phyloP scores from a whole-genome alignment of 768 basidiomycete genomes.

The Cystoderma amianthinum region DNA sequence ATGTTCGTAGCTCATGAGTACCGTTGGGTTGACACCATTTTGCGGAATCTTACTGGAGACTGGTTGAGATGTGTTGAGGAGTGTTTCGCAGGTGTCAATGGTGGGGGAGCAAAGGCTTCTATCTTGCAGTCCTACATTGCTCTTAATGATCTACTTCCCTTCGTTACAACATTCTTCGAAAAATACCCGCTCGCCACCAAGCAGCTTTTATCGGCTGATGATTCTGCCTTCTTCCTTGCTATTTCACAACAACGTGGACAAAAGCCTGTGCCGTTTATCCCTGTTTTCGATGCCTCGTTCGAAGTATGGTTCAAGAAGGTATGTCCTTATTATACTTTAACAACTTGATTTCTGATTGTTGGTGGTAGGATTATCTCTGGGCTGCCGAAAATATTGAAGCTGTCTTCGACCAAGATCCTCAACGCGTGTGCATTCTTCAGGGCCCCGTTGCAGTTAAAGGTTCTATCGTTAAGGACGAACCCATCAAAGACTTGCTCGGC shows the following conservation, averaged over 20 bases:
- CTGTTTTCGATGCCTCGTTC: conserved; percentile 86
- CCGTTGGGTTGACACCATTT: conserved; percentile 88
- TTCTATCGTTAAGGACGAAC: conserved; percentile 84
- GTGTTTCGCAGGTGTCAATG: conserved; percentile 88
- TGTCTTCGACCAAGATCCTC: conserved; percentile 97
- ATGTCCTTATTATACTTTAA: no score
- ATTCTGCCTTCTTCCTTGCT: conserved; percentile 91
- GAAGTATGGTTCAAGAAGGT: conserved; percentile 99
- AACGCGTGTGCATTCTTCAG: conserved; percentile 95
- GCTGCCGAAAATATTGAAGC: conserved; percentile 97
- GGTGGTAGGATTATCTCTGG: conserved; percentile 93
- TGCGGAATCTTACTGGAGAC: conserved; percentile 92
- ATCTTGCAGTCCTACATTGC: conserved; percentile 76
- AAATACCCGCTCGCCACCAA: conserved; percentile 75
- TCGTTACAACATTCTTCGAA: conserved; percentile 79
- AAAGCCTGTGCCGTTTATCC: conserved; percentile 98
- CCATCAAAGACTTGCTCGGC: conserved; percentile 87
- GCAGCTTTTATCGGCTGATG: conserved; percentile 89
- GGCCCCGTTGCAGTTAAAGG: conserved; percentile 94
- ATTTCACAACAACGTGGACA: conserved; percentile 95
- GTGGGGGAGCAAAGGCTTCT: conserved; percentile 69
- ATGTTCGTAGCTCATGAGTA: conserved; percentile 92
- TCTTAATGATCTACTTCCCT: conserved; percentile 75
- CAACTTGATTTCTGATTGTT: no score
- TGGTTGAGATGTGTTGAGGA: conserved; percentile 96